Percentiles rank a stretch among this genome's conserved stretches.
Conservation (phyloP, 148 eudicot genomes). For the Spergularia marina region DNA sequence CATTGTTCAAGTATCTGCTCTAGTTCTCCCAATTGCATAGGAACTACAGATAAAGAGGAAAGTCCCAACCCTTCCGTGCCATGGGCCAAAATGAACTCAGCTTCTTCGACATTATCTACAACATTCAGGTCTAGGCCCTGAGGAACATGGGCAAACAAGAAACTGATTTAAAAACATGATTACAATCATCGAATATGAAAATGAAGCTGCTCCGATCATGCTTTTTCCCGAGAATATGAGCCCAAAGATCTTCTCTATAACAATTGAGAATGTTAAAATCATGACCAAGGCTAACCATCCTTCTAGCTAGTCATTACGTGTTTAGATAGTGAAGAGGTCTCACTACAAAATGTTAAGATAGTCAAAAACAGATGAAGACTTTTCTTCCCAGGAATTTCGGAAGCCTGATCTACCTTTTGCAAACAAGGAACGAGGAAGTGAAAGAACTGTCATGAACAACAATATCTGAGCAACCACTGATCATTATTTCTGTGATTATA, state of each 20-base stretch:
- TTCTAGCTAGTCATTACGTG: no score
- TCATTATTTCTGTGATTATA: neutral
- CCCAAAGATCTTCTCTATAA: neutral
- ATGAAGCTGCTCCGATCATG: neutral
- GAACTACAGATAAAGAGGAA: conserved; percentile 60
- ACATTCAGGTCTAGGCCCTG: conserved; percentile 81
- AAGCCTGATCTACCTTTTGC: no score
- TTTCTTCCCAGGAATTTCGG: no score
- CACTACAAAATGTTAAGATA: no score
- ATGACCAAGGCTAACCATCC: neutral
- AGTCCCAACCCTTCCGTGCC: conserved; percentile 94
- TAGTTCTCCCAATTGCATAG: conserved; percentile 65
- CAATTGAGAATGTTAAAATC: conserved; percentile 5
- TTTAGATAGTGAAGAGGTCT: no score
- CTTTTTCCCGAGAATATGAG: neutral
- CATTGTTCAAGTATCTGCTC: conserved; percentile 68
- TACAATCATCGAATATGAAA: neutral
- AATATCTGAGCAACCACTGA: neutral
- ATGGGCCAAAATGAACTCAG: conserved; percentile 86
- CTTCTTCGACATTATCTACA: conserved; percentile 82
- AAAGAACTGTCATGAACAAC: neutral
- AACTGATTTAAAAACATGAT: neutral
- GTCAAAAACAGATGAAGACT: no score
- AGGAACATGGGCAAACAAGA: conserved; percentile 13
- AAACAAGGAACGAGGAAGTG: neutral